Conservation (phyloP, 2,329 filamentous ascomycete genomes). For the Aspergillus sp. region DNA sequence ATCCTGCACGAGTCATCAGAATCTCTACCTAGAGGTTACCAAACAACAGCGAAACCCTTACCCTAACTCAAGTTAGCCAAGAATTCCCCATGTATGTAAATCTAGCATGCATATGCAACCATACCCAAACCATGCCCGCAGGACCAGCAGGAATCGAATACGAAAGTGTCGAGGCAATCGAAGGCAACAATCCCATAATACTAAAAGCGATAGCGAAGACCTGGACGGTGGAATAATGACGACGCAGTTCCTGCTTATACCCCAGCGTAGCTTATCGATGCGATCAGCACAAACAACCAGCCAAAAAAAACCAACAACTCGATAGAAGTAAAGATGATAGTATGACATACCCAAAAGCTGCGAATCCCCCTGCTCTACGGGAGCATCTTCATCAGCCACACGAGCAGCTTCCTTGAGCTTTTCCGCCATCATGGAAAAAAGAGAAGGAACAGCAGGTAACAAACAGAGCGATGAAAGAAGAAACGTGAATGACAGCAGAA, state of each 20-base stretch:
- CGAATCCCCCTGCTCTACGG: constrained; percentile 23
- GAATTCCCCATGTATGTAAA: constrained; percentile 18
- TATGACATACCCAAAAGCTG: constrained; percentile 23
- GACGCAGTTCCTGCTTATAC: constrained; percentile 61
- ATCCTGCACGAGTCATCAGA: constrained; percentile 35
- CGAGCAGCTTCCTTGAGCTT: background rate
- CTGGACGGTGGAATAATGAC: constrained; percentile 63
- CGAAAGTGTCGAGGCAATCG: constrained; percentile 59
- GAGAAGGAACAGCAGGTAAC: background rate
- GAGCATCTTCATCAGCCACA: constrained; percentile 2
- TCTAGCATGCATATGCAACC: background rate
- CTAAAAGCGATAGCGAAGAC: constrained; percentile 61
- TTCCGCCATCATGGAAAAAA: background rate
- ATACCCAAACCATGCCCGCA: constrained; percentile 62
- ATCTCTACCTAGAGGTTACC: background rate
- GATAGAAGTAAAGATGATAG: no score
- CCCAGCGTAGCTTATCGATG: constrained; percentile 36
- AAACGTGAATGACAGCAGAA: background rate
- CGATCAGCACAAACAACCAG: background rate
- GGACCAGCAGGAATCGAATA: constrained; percentile 62
- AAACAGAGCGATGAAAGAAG: no score
- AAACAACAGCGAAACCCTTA: background rate
- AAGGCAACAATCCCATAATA: constrained; percentile 63
- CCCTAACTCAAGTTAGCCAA: constrained; percentile 14
- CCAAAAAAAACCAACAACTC: no score